Base-by-base conservation (phyloP, 805 yeast species). In the Pichia deserticola region DNA sequence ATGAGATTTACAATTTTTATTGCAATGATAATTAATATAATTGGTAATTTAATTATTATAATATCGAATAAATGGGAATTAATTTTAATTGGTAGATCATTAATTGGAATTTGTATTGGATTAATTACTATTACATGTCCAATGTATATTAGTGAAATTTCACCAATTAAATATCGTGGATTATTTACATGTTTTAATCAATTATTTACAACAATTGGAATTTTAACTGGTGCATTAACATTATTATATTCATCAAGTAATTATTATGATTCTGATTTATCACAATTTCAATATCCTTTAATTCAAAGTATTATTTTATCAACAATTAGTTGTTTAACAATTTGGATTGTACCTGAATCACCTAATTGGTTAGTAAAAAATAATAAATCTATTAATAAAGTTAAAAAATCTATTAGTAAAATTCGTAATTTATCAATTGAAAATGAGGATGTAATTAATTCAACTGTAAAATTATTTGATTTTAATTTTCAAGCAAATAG, bases 101-200 rank as follows among this genome's bases (percentile, higher is more conserved):
- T 63, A 20, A 61, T 62, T 47, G 72, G 72, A 1, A 39, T 57
- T n/a, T 61, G 61, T 4, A 54, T 61, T 37, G 72, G 72, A 5
- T 50, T 62, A 9, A 51, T 60, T 3, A 59, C 66, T 40, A 69
- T 65, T 5, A 61, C 58, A 7, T 63, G 69, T 41, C 71, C 71
- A 3, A 64, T 68, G 69, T 51, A 65, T 10, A 65, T 68, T 42
- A 63, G 71, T 49, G 72, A 68, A 37, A 51, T 68, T 32, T 54
- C 70, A 2, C 71, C 71, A 1, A 44, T 53, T 0, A 53, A 56
- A 25, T 44, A 60, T 4, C 56, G 69, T 25, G 72, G 72, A 1
- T 54, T 57, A 4, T 53, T 65, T 48, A 61, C 67, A 25, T 61
- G 69, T 20, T 51, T 63, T 9, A 61, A 61, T 33, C 72, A 68